Evolutionary conservation across 1,139 yeast species (phyloP).

Genomic region (Geotrichum klebahnii): DNA sequence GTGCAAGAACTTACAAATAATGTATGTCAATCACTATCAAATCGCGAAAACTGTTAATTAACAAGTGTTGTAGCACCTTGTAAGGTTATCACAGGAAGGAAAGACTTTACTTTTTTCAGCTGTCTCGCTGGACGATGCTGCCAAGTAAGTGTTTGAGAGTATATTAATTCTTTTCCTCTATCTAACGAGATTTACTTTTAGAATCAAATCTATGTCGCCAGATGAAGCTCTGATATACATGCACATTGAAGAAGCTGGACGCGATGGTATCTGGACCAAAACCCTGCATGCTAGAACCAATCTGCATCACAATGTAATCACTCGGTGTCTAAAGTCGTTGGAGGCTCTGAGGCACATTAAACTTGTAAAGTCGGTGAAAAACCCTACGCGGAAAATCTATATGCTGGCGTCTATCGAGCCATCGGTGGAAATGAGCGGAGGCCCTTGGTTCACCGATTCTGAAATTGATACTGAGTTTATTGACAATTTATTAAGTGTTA

Average conservation of each 20-base stretch:
- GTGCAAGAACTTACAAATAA: slow-evolving; percentile 34
- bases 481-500: slow-evolving; percentile 72
- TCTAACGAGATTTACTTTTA: not conserved
- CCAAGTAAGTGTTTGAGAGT: slow-evolving; percentile 20
- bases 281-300: slow-evolving; percentile 88
- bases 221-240: slow-evolving; percentile 93
- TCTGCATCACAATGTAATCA: slow-evolving; percentile 86
- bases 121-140: slow-evolving; percentile 40
- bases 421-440: slow-evolving; percentile 93
- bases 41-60: not conserved
- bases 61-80: slow-evolving; percentile 45
- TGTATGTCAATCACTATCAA: slow-evolving; percentile 8
- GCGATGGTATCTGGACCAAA: slow-evolving; percentile 94
- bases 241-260: slow-evolving; percentile 84
- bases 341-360: slow-evolving; percentile 85
- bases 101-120: slow-evolving; percentile 71
- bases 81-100: slow-evolving; percentile 64
- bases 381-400: slow-evolving; percentile 93
- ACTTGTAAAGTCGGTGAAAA: slow-evolving; percentile 85
- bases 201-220: slow-evolving; percentile 63
- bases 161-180: not conserved
- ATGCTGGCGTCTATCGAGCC: slow-evolving; percentile 94
- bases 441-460: slow-evolving; percentile 98
- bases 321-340: slow-evolving; percentile 74
- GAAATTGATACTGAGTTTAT: slow-evolving; percentile 93